Evolutionary conservation across 441 rosid species (phyloP).

Genomic region (Eruca vesicaria): DNA sequence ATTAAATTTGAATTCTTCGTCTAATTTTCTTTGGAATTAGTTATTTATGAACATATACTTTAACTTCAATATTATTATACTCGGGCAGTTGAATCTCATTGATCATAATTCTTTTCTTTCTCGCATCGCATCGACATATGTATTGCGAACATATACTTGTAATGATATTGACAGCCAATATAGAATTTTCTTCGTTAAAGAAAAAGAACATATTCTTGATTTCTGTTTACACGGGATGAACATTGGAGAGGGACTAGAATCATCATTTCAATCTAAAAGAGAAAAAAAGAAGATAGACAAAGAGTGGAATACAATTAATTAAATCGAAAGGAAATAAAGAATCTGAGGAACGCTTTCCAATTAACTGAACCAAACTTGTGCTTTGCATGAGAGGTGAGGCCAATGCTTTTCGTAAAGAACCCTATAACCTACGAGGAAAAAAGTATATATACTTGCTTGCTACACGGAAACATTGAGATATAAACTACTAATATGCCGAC

Average conservation of each 20-base stretch:
- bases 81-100: background rate
- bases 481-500: slow-evolving; percentile 7
- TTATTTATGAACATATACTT: background rate
- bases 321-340: slow-evolving; percentile 15
- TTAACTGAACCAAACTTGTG: slow-evolving; percentile 25
- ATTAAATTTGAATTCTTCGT: background rate
- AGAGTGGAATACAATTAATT: background rate
- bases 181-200: background rate
- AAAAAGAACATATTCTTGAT: background rate
- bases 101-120: background rate
- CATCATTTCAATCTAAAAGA: slow-evolving; percentile 21
- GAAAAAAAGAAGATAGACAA: background rate
- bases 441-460: slow-evolving; percentile 33
- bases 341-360: slow-evolving; percentile 22
- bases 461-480: slow-evolving; percentile 24
- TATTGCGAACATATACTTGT: background rate
- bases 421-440: slow-evolving; percentile 13
- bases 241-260: slow-evolving; percentile 15
- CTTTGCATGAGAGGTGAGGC: slow-evolving; percentile 27
- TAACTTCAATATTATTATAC: background rate
- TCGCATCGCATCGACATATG: background rate
- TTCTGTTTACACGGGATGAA: slow-evolving; percentile 12
- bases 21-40: background rate
- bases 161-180: slow-evolving; percentile 20
- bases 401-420: slow-evolving; percentile 16